phyloP scores from a whole-genome alignment of 2,329 filamentous ascomycete genomes.

The Colletotrichum sp. region DNA sequence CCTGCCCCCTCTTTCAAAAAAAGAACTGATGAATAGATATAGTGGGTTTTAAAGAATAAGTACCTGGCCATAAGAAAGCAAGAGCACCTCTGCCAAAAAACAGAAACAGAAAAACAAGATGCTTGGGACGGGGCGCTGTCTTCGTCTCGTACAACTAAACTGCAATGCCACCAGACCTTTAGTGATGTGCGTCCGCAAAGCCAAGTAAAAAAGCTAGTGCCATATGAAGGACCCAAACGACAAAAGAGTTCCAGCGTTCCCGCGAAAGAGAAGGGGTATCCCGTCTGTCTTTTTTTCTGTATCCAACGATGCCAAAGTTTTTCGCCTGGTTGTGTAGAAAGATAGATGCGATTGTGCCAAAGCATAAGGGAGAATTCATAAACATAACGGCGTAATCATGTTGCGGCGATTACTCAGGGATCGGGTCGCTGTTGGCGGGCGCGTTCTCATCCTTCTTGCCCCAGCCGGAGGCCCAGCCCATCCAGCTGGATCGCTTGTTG shows the following conservation, averaged over 20 bases:
- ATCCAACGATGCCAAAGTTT: slow-evolving; percentile 5
- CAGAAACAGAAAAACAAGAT: not conserved
- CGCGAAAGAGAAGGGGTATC: not conserved
- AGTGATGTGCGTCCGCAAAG: not conserved
- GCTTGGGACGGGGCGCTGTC: not conserved
- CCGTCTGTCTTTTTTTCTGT: slow-evolving; percentile 4
- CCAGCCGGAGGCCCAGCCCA: slow-evolving; percentile 58
- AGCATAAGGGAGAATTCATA: slow-evolving; percentile 11
- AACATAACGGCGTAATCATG: slow-evolving; percentile 16
- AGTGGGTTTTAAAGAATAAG: not conserved
- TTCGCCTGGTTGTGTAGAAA: not conserved
- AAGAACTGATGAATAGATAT: not conserved
- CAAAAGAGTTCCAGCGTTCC: not conserved
- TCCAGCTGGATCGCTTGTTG: slow-evolving; percentile 69
- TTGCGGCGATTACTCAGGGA: slow-evolving; percentile 20
- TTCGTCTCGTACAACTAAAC: not conserved
- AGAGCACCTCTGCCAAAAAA: not conserved
- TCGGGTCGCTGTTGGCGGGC: slow-evolving; percentile 16
- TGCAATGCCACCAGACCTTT: slow-evolving; percentile 1
- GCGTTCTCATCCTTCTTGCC: slow-evolving; percentile 56
- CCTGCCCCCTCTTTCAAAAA: not conserved
- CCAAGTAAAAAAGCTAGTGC: not conserved
- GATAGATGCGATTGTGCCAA: not conserved
- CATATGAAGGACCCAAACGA: not conserved
- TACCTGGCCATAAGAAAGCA: not conserved